Conservation (phyloP, 2,329 filamentous ascomycete species). For the Exophiala lecanii-corni region DNA sequence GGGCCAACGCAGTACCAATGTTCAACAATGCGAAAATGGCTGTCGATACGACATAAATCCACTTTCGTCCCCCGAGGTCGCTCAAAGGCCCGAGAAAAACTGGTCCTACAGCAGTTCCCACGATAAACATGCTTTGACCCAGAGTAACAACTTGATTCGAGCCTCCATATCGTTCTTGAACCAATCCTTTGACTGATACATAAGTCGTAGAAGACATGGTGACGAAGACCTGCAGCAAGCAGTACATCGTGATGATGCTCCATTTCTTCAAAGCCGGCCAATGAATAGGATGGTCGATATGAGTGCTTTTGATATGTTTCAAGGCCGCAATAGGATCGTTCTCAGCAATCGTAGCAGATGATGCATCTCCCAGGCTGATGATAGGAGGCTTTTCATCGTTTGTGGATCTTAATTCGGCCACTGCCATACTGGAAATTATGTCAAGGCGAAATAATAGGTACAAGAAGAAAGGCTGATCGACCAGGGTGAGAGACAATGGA, state of each 20-base stretch:
- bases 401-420: no score
- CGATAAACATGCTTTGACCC: slow-evolving; percentile 42
- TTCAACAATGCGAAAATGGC: slow-evolving; percentile 34
- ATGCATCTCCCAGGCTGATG: no score
- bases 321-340: slow-evolving; percentile 19
- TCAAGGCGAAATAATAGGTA: no score
- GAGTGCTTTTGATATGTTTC: slow-evolving; percentile 17
- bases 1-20: slow-evolving; percentile 34
- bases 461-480: no score
- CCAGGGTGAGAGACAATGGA: no score
- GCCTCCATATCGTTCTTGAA: slow-evolving; percentile 37
- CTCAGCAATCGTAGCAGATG: no score
- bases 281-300: slow-evolving; percentile 21
- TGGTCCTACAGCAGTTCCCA: slow-evolving; percentile 40
- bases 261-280: slow-evolving; percentile 26
- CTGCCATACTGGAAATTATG: no score
- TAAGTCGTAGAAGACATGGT: slow-evolving; percentile 38
- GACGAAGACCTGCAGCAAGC: slow-evolving; percentile 37
- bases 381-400: no score
- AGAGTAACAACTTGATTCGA: slow-evolving; percentile 37
- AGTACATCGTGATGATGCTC: slow-evolving; percentile 25
- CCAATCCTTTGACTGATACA: slow-evolving; percentile 36
- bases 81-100: slow-evolving; percentile 38
- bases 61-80: slow-evolving; percentile 42
- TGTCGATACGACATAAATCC: slow-evolving; percentile 39